Percentiles rank a stretch among this genome's conserved stretches.
Conservation (phyloP, 345 rosid species). For the Populus simonii region DNA sequence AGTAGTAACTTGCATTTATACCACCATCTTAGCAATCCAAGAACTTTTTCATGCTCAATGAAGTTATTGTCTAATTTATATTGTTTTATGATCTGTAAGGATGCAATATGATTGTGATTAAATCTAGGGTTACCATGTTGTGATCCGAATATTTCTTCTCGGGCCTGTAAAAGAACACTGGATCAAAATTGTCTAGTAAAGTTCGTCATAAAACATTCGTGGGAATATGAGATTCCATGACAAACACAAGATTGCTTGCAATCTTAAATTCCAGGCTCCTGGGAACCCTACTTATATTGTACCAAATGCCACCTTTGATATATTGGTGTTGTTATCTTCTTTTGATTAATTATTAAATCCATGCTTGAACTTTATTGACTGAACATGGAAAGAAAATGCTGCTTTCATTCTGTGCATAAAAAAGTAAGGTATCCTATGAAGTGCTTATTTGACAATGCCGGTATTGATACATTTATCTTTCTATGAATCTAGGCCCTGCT, state of each 20-base stretch:
- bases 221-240: not conserved
- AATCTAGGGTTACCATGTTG: not conserved
- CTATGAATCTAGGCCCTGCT: too few species aligned
- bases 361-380: too few species aligned
- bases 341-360: too few species aligned
- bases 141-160: not conserved
- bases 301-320: too few species aligned
- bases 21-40: not conserved
- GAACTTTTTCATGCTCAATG: not conserved
- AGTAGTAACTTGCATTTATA: not conserved
- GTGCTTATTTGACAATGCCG: too few species aligned
- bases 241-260: not conserved
- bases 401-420: too few species aligned
- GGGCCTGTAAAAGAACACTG: not conserved
- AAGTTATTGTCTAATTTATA: not conserved
- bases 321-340: too few species aligned
- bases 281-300: too few species aligned
- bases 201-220: not conserved
- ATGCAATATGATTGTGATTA: not conserved
- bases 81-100: not conserved
- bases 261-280: not conserved
- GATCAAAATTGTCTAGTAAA: not conserved
- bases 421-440: too few species aligned
- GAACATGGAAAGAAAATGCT: too few species aligned
- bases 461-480: too few species aligned